These are phyloP conservation scores for Chrysoporthe deuterocubensis DNA, from an alignment of 2,329 filamentous ascomycete genomes.

Conservation along the genomic window DNA sequence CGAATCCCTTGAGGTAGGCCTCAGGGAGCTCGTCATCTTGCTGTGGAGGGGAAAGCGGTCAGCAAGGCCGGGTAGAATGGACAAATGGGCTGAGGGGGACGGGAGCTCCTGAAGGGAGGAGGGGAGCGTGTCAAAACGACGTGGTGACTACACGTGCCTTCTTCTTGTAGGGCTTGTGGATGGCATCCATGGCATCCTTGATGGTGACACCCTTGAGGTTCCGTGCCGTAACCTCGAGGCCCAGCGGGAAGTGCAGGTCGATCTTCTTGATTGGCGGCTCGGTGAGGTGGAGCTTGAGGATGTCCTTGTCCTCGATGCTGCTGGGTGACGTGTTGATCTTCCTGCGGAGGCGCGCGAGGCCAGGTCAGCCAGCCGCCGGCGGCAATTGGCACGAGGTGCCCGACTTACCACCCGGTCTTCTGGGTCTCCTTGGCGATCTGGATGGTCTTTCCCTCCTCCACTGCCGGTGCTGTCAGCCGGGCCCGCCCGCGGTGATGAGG, in stretches of 20 bases:
- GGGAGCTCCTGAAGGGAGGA: neutral
- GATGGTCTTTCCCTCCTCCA: conserved; percentile 71
- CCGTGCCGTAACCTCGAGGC: conserved; percentile 83
- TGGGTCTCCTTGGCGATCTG: conserved; percentile 83
- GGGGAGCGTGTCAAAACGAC: neutral
- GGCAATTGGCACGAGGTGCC: conserved; percentile 18
- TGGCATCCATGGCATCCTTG: conserved; percentile 94
- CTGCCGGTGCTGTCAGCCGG: conserved; percentile 19
- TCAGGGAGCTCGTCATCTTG: conserved; percentile 88
- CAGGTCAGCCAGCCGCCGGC: conserved; percentile 13
- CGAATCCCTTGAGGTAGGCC: conserved; percentile 89
- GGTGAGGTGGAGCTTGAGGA: conserved; percentile 80
- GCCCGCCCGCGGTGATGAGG: neutral
- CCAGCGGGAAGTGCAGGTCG: conserved; percentile 88
- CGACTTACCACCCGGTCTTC: conserved; percentile 80
- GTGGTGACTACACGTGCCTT: conserved; percentile 63
- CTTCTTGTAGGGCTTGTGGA: conserved; percentile 97
- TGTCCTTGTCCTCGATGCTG: conserved; percentile 79
- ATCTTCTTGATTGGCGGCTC: conserved; percentile 90
- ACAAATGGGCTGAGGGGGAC: conserved; percentile 8
- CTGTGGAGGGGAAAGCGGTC: conserved; percentile 49
- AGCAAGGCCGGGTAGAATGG: conserved; percentile 14
- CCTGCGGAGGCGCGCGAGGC: conserved; percentile 53
- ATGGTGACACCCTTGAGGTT: conserved; percentile 95
- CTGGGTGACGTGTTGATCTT: conserved; percentile 88